phyloP scores from a whole-genome alignment of 176 grass and related monocot genomes.

The Eragrostis curvula region DNA sequence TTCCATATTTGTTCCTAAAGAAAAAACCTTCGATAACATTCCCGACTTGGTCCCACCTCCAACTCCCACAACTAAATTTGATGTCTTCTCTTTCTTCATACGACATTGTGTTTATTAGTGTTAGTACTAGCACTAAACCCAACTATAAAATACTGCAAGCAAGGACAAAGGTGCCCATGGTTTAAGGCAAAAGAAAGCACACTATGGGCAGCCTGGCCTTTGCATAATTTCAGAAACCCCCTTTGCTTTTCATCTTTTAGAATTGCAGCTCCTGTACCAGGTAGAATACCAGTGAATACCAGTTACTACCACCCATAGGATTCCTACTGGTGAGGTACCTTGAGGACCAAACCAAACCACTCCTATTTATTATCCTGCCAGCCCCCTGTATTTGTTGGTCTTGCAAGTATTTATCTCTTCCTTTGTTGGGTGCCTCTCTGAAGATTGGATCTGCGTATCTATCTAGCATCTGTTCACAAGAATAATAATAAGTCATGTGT shows the following conservation, averaged over 20 bases:
- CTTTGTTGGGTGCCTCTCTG: constrained; percentile 3
- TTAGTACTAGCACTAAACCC: neutral
- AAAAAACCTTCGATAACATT: no score
- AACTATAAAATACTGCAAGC: constrained; percentile 2
- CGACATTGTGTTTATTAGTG: neutral
- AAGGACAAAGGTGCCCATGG: constrained; percentile 22
- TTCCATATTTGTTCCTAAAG: neutral
- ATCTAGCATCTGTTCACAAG: neutral
- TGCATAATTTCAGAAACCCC: neutral
- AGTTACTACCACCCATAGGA: constrained; percentile 13
- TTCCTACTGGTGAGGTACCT: neutral
- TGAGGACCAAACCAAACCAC: constrained; percentile 1
- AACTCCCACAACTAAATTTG: neutral
- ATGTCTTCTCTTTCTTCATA: neutral
- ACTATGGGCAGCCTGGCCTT: neutral
- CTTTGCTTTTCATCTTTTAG: neutral
- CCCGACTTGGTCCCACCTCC: neutral
- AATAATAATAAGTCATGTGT: constrained; percentile 22
- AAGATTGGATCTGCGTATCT: constrained; percentile 10
- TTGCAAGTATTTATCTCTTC: neutral
- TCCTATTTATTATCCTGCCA: constrained; percentile 23
- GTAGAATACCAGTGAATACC: neutral
- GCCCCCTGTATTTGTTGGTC: constrained; percentile 22
- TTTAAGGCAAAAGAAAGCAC: constrained; percentile 5
- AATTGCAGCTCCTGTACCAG: neutral